These are phyloP conservation scores for Pelagophyceae sp. DNA, from an alignment of 352 stramenopile genomes.

Conservation along the genomic window DNA sequence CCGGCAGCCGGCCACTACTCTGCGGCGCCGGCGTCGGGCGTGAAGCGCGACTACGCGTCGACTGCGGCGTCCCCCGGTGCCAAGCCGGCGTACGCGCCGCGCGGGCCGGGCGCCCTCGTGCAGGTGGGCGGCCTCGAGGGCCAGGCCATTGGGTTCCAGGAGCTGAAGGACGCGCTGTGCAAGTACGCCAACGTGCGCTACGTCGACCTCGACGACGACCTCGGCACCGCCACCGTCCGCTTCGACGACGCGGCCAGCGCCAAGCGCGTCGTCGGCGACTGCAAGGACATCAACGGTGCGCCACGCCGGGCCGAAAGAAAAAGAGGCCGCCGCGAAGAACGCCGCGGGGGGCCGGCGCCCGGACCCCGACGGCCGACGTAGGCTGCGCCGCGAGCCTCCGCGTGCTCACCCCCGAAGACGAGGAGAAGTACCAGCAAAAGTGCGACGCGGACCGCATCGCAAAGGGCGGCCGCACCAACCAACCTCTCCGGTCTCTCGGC, in stretches of 20 bases:
- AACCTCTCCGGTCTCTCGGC: too few species aligned
- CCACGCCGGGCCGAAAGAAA: too few species aligned
- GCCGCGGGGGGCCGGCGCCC: too few species aligned
- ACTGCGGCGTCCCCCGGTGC: neutral
- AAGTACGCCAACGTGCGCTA: neutral
- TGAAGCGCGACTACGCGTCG: neutral
- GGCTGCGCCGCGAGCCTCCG: neutral
- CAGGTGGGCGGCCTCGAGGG: neutral
- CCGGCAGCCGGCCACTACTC: too few species aligned
- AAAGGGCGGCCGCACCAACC: neutral
- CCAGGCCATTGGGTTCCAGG: neutral
- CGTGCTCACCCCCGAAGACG: neutral
- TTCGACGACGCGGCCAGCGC: neutral
- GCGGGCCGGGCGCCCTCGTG: neutral
- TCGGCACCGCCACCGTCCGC: neutral
- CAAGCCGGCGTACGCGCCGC: neutral
- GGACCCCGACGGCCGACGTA: neutral
- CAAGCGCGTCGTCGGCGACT: neutral
- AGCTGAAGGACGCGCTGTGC: neutral
- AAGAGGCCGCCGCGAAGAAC: neutral
- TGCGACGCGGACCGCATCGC: neutral
- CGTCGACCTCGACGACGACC: conserved; percentile 14
- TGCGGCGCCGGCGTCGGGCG: neutral
- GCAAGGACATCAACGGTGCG: neutral
- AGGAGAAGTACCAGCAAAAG: neutral